Evolutionary conservation across 2,329 filamentous ascomycete genomes (phyloP).

Genomic region (Trichoderma sp.): DNA sequence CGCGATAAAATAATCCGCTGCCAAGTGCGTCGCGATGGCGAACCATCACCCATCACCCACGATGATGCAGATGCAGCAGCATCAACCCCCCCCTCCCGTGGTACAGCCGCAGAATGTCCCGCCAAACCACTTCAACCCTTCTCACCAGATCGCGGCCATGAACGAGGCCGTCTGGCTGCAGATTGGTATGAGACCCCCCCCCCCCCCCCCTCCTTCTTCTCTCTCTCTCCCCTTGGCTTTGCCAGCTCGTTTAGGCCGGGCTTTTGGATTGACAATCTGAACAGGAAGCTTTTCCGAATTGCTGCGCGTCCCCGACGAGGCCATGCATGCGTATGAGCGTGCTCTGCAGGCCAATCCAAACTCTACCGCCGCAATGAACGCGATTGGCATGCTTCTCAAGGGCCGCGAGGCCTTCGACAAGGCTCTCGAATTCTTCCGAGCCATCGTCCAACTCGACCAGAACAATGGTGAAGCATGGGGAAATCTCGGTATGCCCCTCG

Average conservation of each 20-base stretch:
- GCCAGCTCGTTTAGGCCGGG: not conserved
- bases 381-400: constrained; percentile 86
- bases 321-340: constrained; percentile 85
- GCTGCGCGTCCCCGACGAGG: constrained; percentile 83
- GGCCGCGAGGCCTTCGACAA: constrained; percentile 92
- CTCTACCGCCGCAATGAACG: constrained; percentile 88
- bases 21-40: constrained; percentile 52
- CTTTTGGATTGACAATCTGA: constrained; percentile 15
- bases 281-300: constrained; percentile 81
- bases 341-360: constrained; percentile 83
- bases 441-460: constrained; percentile 83
- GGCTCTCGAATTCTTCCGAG: constrained; percentile 88
- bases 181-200: constrained; percentile 65
- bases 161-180: constrained; percentile 92
- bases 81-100: constrained; percentile 57
- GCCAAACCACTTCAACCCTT: constrained; percentile 58
- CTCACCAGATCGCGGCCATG: constrained; percentile 71
- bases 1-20: constrained; percentile 22
- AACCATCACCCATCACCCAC: constrained; percentile 80
- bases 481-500: constrained; percentile 67
- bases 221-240: too few relatives aligned
- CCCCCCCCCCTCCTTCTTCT: constrained; percentile 19
- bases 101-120: constrained; percentile 54
- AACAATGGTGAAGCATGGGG: constrained; percentile 96
- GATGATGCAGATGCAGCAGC: constrained; percentile 65